phyloP scores from a whole-genome alignment of 306 rosid species.

The Alnus rubra region DNA sequence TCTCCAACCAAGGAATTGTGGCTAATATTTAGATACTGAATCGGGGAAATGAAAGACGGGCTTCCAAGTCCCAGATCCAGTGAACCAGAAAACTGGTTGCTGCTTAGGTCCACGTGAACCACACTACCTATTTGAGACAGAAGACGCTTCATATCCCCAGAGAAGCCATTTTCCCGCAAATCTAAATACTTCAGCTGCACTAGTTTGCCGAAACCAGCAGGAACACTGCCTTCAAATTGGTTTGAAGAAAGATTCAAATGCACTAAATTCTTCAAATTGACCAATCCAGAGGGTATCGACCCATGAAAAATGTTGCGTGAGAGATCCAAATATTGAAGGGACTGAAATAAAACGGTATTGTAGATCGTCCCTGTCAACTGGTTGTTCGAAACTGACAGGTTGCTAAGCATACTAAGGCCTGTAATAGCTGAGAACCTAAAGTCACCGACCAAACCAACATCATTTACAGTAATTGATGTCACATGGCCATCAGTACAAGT shows the following conservation, averaged over 20 bases:
- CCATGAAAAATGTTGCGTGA: constrained; percentile 63
- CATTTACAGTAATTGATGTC: constrained; percentile 51
- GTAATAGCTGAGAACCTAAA: constrained; percentile 54
- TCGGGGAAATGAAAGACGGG: constrained; percentile 51
- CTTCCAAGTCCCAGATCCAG: constrained; percentile 64
- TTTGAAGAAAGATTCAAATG: constrained; percentile 70
- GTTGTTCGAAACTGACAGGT: constrained; percentile 65
- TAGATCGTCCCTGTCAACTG: constrained; percentile 56
- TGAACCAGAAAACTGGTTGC: constrained; percentile 65
- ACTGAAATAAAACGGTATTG: constrained; percentile 39
- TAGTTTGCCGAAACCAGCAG: constrained; percentile 54
- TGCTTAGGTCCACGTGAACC: constrained; percentile 65
- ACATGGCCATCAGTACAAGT: constrained; percentile 57
- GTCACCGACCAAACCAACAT: constrained; percentile 64
- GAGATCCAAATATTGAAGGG: constrained; percentile 62
- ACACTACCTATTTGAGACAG: constrained; percentile 61
- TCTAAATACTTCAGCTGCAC: constrained; percentile 52
- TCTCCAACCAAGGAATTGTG: constrained; percentile 64
- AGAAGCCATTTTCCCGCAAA: constrained; percentile 50
- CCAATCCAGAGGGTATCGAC: constrained; percentile 38
- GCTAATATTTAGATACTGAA: constrained; percentile 63
- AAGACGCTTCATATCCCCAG: constrained; percentile 60
- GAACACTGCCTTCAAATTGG: constrained; percentile 55
- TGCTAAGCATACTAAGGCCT: constrained; percentile 59
- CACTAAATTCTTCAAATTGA: constrained; percentile 37